Evolutionary conservation across 768 basidiomycete species (phyloP).

Genomic region (Mrakia hoshinonis): DNA sequence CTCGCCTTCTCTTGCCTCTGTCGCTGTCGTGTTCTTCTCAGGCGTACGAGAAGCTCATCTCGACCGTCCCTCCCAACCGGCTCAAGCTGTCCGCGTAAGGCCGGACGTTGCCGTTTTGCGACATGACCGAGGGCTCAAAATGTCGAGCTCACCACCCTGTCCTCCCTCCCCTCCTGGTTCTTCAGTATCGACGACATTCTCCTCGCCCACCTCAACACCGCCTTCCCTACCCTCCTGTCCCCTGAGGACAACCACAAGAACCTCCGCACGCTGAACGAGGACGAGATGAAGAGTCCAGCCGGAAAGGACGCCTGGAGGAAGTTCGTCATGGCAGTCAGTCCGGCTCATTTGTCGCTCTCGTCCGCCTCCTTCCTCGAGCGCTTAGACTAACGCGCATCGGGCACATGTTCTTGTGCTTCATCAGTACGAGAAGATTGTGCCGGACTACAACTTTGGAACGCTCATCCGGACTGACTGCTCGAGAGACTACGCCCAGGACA

Average conservation of each 20-base stretch:
- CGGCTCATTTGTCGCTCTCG: neutral
- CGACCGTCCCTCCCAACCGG: conserved; percentile 63
- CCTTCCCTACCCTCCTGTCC: conserved; percentile 67
- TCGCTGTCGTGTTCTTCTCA: conserved; percentile 38
- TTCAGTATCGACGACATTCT: conserved; percentile 82
- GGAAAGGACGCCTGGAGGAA: conserved; percentile 87
- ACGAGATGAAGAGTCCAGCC: conserved; percentile 76
- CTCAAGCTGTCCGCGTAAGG: conserved; percentile 73
- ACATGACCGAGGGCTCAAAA: neutral
- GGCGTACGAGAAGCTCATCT: conserved; percentile 92
- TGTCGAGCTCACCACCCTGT: neutral
- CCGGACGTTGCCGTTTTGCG: neutral
- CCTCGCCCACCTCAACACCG: conserved; percentile 59
- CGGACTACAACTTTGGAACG: conserved; percentile 95
- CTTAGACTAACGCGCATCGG: neutral
- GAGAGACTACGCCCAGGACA: conserved; percentile 77
- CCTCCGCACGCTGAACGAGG: conserved; percentile 65
- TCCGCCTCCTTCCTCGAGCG: neutral
- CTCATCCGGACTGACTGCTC: conserved; percentile 72
- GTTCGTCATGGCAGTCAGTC: conserved; percentile 55
- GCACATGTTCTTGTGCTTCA: too few relatives aligned
- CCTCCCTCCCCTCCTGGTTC: neutral
- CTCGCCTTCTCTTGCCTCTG: neutral
- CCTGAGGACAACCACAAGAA: conserved; percentile 41
- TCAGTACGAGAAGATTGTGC: conserved; percentile 79